These are phyloP conservation scores for Penicillium alfredii DNA, from an alignment of 495 filamentous ascomycete genomes.

Conservation along the genomic window DNA sequence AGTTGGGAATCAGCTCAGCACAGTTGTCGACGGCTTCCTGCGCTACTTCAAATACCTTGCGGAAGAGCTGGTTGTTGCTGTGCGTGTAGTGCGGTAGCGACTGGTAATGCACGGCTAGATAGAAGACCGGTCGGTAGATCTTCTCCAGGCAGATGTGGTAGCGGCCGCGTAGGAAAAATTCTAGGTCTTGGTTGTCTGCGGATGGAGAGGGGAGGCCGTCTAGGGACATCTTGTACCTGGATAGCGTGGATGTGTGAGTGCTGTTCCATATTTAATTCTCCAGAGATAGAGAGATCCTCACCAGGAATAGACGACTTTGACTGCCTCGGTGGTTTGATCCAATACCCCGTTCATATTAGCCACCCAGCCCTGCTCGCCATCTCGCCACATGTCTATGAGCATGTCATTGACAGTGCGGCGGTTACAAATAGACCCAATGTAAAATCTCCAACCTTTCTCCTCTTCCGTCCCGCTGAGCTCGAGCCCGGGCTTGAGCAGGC, in stretches of 20 bases:
- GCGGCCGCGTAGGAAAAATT: slow-evolving; percentile 16
- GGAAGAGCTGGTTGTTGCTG: slow-evolving; percentile 7
- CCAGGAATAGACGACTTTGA: slow-evolving; percentile 16
- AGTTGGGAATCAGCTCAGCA: slow-evolving; percentile 16
- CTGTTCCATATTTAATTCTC: too few relatives aligned
- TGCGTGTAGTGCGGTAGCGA: slow-evolving; percentile 14
- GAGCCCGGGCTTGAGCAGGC: not conserved
- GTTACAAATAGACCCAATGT: slow-evolving; percentile 22
- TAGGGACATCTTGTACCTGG: slow-evolving; percentile 17
- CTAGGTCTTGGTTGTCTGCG: slow-evolving; percentile 13
- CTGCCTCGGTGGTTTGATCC: slow-evolving; percentile 10
- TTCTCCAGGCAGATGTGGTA: slow-evolving; percentile 14
- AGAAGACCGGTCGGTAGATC: slow-evolving; percentile 24
- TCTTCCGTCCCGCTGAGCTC: slow-evolving; percentile 14
- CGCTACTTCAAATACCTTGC: slow-evolving; percentile 10
- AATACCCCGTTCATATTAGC: slow-evolving; percentile 13
- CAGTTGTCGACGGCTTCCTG: slow-evolving; percentile 22
- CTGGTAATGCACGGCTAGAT: slow-evolving; percentile 20
- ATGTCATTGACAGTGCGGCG: slow-evolving; percentile 25
- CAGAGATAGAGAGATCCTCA: slow-evolving; percentile 1
- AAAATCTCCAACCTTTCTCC: slow-evolving; percentile 23
- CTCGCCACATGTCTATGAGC: slow-evolving; percentile 21
- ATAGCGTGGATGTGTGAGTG: too few relatives aligned
- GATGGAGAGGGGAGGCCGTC: slow-evolving; percentile 2
- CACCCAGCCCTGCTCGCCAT: slow-evolving; percentile 18